These are phyloP conservation scores for Pyrenula massariospora DNA, from an alignment of 495 filamentous ascomycete species.

Conservation along the genomic window DNA sequence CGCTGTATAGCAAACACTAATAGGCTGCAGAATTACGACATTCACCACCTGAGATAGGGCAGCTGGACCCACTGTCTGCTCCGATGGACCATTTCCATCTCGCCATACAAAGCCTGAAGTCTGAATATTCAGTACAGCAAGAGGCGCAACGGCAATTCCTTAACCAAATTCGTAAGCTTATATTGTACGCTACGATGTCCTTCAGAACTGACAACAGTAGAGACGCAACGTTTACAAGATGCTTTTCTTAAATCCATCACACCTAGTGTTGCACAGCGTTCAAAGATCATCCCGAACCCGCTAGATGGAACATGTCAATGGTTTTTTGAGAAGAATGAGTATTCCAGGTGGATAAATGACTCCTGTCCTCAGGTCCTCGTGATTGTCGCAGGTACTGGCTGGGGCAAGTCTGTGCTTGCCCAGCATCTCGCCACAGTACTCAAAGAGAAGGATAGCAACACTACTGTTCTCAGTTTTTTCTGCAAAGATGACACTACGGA, in stretches of 20 bases:
- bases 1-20: not conserved
- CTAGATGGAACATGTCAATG: conserved; percentile 1
- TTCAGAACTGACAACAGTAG: not conserved
- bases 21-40: not conserved
- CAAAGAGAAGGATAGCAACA: not conserved
- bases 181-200: not conserved
- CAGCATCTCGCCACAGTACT: not conserved
- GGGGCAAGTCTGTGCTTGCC: conserved; percentile 2
- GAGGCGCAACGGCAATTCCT: not conserved
- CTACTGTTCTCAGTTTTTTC: conserved; percentile 2
- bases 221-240: not conserved
- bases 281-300: not conserved
- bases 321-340: not conserved
- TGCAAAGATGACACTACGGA: conserved; percentile 1
- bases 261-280: not conserved
- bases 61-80: not conserved
- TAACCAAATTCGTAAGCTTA: not conserved
- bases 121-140: not conserved
- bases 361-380: not conserved
- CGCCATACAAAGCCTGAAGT: not conserved
- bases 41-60: not conserved
- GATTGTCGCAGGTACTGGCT: not conserved
- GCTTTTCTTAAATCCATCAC: not conserved
- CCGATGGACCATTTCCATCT: not conserved
- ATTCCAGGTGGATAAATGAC: not conserved